Evolutionary conservation across 1,139 yeast species (phyloP).

Genomic region (Pichia sp.): DNA sequence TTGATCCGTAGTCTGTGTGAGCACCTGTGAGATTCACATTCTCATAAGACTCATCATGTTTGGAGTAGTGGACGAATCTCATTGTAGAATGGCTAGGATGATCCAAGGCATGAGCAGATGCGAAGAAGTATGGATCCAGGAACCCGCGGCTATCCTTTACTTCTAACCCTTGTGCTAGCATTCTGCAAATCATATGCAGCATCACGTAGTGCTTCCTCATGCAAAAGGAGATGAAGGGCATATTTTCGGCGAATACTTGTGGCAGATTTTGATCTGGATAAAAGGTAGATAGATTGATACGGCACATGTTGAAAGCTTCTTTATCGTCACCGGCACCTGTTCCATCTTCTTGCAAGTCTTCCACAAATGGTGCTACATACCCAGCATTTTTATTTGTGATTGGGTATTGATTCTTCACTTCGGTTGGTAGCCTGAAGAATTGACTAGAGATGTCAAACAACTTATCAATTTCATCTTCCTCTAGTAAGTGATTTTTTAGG

Average conservation of each 20-base stretch:
- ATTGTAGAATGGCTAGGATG: slow-evolving; percentile 50
- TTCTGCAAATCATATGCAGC: slow-evolving; percentile 36
- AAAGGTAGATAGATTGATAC: slow-evolving; percentile 35
- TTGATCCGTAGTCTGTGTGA: slow-evolving; percentile 74
- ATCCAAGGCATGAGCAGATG: slow-evolving; percentile 44
- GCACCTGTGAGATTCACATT: slow-evolving; percentile 70
- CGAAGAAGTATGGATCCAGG: slow-evolving; percentile 45
- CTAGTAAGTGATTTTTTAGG: slow-evolving; percentile 64
- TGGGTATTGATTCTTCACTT: slow-evolving; percentile 39
- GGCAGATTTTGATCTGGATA: slow-evolving; percentile 29
- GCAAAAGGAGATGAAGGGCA: slow-evolving; percentile 30
- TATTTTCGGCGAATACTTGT: slow-evolving; percentile 34
- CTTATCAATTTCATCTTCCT: slow-evolving; percentile 47
- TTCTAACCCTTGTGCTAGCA: slow-evolving; percentile 54
- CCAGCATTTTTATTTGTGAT: slow-evolving; percentile 54
- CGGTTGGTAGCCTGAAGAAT: slow-evolving; percentile 47
- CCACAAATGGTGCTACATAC: slow-evolving; percentile 46
- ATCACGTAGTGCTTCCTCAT: slow-evolving; percentile 34
- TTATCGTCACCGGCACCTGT: slow-evolving; percentile 53
- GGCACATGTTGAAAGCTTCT: slow-evolving; percentile 39
- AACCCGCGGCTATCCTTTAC: slow-evolving; percentile 43
- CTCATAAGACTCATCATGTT: slow-evolving; percentile 28
- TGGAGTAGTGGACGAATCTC: slow-evolving; percentile 65
- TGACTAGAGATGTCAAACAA: slow-evolving; percentile 47
- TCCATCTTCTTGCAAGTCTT: slow-evolving; percentile 42